Conservation (phyloP, 176 grass and related monocot genomes). For the Triticum dicoccoides region DNA sequence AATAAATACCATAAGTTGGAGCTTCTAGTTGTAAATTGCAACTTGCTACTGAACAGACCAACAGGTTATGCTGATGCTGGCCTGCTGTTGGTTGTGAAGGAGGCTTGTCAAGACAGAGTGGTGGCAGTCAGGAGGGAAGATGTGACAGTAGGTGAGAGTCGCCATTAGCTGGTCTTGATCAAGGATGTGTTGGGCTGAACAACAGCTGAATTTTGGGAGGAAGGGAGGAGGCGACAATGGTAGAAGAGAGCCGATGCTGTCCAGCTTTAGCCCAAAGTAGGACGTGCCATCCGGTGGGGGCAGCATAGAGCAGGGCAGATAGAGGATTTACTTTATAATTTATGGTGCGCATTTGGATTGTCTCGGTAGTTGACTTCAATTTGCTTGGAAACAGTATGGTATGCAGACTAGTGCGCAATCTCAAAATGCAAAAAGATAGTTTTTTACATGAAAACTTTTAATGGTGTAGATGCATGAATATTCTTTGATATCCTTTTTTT, state of each 20-base stretch:
- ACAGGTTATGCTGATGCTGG: background rate
- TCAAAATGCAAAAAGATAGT: background rate
- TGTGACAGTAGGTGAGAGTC: background rate
- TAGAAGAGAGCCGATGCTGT: too few species aligned
- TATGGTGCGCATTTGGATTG: background rate
- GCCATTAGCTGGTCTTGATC: background rate
- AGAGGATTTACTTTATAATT: background rate
- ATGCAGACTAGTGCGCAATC: background rate
- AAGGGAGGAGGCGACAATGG: background rate
- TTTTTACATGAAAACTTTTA: background rate
- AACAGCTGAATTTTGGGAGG: background rate
- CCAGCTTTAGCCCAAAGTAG: background rate
- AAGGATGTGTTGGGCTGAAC: background rate
- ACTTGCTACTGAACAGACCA: background rate
- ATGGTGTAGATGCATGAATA: background rate
- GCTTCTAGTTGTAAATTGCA: background rate
- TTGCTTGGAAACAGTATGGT: background rate
- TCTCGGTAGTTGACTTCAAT: background rate
- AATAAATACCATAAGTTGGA: background rate
- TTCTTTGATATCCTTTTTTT: background rate
- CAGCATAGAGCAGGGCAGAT: background rate
- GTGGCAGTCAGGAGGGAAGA: background rate
- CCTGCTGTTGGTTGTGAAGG: background rate
- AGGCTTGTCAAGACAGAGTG: background rate
- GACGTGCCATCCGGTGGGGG: background rate